These are phyloP conservation scores for Pseudonitzschia pungens DNA, from an alignment of 108 stramenopile species.

Conservation along the genomic window DNA sequence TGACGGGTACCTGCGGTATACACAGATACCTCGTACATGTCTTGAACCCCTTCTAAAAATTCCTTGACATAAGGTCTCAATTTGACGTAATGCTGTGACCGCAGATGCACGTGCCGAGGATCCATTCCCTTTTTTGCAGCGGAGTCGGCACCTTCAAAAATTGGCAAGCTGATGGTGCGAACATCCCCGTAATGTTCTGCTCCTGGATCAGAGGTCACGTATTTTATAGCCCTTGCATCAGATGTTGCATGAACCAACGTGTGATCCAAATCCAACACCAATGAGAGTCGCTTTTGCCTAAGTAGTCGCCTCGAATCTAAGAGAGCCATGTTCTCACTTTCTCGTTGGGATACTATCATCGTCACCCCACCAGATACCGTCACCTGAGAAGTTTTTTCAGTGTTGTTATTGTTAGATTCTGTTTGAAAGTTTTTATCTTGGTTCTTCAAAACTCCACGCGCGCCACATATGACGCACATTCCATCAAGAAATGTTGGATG, in stretches of 20 bases:
- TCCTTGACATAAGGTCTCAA: constrained; percentile 75
- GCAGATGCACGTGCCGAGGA: constrained; percentile 1
- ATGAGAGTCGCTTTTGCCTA: constrained; percentile 50
- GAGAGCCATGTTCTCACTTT: constrained; percentile 63
- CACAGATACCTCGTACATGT: constrained; percentile 74
- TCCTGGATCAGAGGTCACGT: constrained; percentile 16
- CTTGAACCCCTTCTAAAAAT: constrained; percentile 59
- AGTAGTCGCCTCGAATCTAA: constrained; percentile 47
- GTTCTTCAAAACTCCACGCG: neutral
- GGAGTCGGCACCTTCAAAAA: constrained; percentile 38
- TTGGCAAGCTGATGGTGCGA: constrained; percentile 64
- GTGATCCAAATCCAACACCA: constrained; percentile 90
- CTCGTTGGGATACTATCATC: constrained; percentile 61
- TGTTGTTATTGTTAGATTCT: constrained; percentile 3
- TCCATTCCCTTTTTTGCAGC: constrained; percentile 9
- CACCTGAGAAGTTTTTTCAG: constrained; percentile 51
- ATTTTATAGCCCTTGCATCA: constrained; percentile 62
- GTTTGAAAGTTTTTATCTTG: neutral
- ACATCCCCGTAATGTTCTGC: constrained; percentile 47
- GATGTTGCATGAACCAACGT: constrained; percentile 87
- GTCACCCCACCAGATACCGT: constrained; percentile 79
- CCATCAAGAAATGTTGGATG: constrained; percentile 77
- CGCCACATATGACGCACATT: constrained; percentile 75
- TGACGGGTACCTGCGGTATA: constrained; percentile 88
- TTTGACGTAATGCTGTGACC: constrained; percentile 76